Base-by-base conservation (phyloP, 2,329 filamentous ascomycete species). In the Trichoderma sp. region DNA sequence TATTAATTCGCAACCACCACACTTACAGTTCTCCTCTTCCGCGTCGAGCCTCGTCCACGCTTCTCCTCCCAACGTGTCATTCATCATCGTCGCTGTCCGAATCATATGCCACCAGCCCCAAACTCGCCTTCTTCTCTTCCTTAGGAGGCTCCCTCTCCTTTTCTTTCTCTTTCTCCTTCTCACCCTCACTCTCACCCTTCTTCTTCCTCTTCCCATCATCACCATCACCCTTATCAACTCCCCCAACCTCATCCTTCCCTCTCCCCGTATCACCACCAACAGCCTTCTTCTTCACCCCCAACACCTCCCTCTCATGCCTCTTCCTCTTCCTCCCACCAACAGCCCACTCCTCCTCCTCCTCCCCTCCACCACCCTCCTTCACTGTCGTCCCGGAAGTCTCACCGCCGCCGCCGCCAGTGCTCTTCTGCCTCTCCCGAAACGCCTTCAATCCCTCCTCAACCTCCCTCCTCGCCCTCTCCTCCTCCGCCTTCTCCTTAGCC, bases 401-500 rank as follows among this genome's bases (percentile, higher is more conserved):
- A 2, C 69, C 47, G n/a, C 73, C 23, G 43, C 72, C 36, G n/a
- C 73, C 23, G 39, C 72, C 20, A 39, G 79, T 71, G 39, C 77
- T 70, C 77, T 78, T 81, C 80, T 88, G 87, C 76, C 83, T 82
- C 78, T 83, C 81, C 68, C 88, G 82, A 76, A 92, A 92, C 32
- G 81, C 81, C 74, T 82, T 82, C 20, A 92, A 78, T 6, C 88
- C 85, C 28, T 87, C 85, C 76, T 89, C 87, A 50, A 85, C 87
- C 82, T 91, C 89, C 32, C 81, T 80, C 74, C 83, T 82, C 65
- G 86, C 80, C 58, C 83, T 79, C 73, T 87, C 87, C 78, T 91
- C 89, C 75, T 88, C 88, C 6, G 78, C 80, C 43, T 85, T 80
- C 77, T 84, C 83, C 68, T 82, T 81, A 66, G 84, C 85, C 63